These are phyloP conservation scores for Torulaspora indica DNA, from an alignment of 805 yeast genomes.

Conservation along the genomic window DNA sequence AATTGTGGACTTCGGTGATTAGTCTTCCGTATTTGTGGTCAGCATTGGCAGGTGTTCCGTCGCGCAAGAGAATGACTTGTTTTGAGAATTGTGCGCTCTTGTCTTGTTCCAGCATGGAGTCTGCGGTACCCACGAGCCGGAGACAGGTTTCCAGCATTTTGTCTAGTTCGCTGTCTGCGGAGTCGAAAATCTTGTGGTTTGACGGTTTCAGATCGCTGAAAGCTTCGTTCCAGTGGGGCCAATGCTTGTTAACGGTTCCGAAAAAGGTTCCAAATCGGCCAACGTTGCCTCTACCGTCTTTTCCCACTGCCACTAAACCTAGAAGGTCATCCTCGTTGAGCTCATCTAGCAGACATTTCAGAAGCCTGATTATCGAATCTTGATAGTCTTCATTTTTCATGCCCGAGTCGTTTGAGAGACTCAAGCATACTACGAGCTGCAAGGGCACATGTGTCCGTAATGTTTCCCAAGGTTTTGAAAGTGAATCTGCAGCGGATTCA, in stretches of 20 bases:
- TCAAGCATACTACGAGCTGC: conserved; percentile 42
- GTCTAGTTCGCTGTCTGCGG: conserved; percentile 16
- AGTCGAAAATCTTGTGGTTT: conserved; percentile 16
- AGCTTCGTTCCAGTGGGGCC: conserved; percentile 47
- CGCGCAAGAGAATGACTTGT: conserved; percentile 12
- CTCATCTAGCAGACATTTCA: conserved; percentile 30
- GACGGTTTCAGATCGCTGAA: conserved; percentile 20
- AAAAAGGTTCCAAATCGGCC: conserved; percentile 42
- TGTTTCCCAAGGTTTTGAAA: conserved; percentile 33
- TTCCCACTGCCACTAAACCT: conserved; percentile 47
- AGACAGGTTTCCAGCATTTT: conserved; percentile 26
- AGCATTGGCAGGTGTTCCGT: conserved; percentile 3
- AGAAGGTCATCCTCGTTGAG: conserved; percentile 41
- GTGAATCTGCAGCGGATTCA: conserved; percentile 17
- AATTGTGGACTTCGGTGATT: conserved; percentile 11
- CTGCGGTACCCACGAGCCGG: conserved; percentile 21
- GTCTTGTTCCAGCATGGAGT: conserved; percentile 11
- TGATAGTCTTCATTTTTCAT: conserved; percentile 32
- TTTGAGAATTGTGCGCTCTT: conserved; percentile 7
- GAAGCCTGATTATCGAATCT: conserved; percentile 20
- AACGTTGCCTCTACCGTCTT: conserved; percentile 38
- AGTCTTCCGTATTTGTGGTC: conserved; percentile 5
- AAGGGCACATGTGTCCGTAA: conserved; percentile 30
- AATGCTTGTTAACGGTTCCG: conserved; percentile 42
- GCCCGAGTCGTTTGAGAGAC: conserved; percentile 25